Base-by-base conservation (phyloP, 345 rosid species). In the Syzygium aqueum region DNA sequence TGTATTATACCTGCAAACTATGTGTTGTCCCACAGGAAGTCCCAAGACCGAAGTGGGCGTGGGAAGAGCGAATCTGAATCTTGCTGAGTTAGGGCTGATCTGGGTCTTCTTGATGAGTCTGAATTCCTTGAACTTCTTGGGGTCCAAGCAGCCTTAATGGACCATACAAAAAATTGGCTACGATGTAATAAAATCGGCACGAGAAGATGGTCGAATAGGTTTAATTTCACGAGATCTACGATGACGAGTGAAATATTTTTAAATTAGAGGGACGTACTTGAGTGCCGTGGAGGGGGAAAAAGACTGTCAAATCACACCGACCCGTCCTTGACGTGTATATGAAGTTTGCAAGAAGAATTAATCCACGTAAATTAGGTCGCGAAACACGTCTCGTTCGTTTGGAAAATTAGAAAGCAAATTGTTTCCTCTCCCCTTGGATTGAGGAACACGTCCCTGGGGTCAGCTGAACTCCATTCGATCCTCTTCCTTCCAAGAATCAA, bases 11-110 rank as follows among this genome's bases (percentile, higher is more conserved):
- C 88, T 91, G 94, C 90, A 91, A 21, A 86, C 33, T 4, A 90
- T 53, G 57, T 89, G 92, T 52, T 90, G 65, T 52, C 91, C 91
- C 11, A 88, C 86, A 2, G 93, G 94, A 85, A 92, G 90, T 11
- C 94, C 91, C 83, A 92, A 22, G 16, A 86, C 61, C 46, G 92
- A 89, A 21, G 21, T 87, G 2, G 89, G 88, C 5, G 88, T 88
- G 10, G 88, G 90, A 49, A 92, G 94, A 67, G 89, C 90, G 87
- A 92, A 92, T 84, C 90, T 88, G 80, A 91, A 92, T 84, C 28
- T 89, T 2, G 90, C 85, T 7, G 86, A 87, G 82, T 92, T 87
- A 53, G 86, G 91, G 87, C 90, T 92, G 10, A 92, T 30, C 77
- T 23, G 82, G 12, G 91, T 88, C 86, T 59, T 88, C 85, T 83